Conservation (phyloP, 192 early-diverging fungal species). For the Rhizoclosmatium sp. region DNA sequence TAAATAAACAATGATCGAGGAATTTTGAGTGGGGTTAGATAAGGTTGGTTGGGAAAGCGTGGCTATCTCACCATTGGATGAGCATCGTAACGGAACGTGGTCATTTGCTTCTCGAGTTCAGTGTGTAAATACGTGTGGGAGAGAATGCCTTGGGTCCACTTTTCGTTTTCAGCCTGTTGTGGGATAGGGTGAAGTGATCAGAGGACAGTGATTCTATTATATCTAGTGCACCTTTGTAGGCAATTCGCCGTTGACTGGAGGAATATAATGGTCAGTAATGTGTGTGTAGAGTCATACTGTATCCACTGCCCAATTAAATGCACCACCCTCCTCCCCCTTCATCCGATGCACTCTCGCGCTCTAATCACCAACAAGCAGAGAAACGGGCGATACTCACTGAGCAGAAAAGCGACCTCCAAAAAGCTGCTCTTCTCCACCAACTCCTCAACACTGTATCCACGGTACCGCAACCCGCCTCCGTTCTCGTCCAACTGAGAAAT, state of each 20-base stretch:
- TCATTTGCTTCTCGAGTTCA: constrained; percentile 63
- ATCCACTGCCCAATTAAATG: not conserved
- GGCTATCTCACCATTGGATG: constrained; percentile 61
- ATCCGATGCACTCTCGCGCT: not conserved
- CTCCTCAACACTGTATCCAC: constrained; percentile 70
- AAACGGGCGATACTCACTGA: constrained; percentile 36
- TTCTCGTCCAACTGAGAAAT: constrained; percentile 35
- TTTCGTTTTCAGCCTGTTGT: constrained; percentile 45
- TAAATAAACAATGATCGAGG: not conserved
- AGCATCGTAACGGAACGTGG: constrained; percentile 70
- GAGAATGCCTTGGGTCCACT: constrained; percentile 61
- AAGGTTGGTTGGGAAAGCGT: not conserved
- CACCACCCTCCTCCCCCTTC: not conserved
- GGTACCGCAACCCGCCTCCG: constrained; percentile 50
- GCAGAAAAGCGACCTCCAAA: constrained; percentile 70
- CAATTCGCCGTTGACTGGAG: constrained; percentile 52
- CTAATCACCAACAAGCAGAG: not conserved
- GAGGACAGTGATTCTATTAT: not conserved
- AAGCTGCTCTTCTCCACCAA: constrained; percentile 68
- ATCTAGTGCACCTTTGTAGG: constrained; percentile 39
- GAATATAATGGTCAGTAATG: not conserved
- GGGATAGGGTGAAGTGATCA: not conserved
- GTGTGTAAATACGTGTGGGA: constrained; percentile 64
- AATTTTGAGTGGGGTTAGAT: not conserved
- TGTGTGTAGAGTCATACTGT: no score